Evolutionary conservation across 2,329 filamentous ascomycete genomes (phyloP).

Genomic region (Fusarium sublunatum): DNA sequence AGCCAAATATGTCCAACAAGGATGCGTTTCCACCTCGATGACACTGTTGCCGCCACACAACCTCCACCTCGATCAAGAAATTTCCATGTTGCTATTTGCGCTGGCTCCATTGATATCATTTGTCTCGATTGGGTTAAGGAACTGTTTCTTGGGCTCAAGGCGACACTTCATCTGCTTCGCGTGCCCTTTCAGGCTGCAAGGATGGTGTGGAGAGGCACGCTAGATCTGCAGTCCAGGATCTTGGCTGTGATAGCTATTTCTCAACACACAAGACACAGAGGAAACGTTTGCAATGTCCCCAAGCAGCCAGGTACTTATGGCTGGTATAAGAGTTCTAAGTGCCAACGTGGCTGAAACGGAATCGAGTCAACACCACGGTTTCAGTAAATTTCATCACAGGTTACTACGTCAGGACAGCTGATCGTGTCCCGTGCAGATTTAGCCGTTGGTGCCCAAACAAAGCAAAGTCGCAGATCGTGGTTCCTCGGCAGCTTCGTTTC

Average conservation of each 20-base stretch:
- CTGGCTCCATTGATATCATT: conserved; percentile 21
- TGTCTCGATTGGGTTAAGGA: conserved; percentile 20
- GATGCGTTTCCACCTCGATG: conserved; percentile 44
- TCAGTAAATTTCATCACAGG: conserved; percentile 19
- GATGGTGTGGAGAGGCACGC: conserved; percentile 38
- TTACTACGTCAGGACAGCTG: conserved; percentile 13
- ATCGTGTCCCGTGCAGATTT: conserved; percentile 5
- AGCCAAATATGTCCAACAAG: conserved; percentile 32
- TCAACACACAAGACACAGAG: conserved; percentile 7
- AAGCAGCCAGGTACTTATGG: conserved; percentile 6
- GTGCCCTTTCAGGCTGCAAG: conserved; percentile 25
- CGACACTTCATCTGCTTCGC: conserved; percentile 28
- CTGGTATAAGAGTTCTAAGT: not conserved
- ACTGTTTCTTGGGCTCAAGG: conserved; percentile 25
- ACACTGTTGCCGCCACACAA: conserved; percentile 42
- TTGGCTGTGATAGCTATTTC: conserved; percentile 20
- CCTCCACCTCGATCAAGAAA: conserved; percentile 46
- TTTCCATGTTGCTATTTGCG: conserved; percentile 29
- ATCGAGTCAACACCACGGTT: conserved; percentile 14
- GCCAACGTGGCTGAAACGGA: conserved; percentile 14
- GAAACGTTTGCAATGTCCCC: conserved; percentile 13
- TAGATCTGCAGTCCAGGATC: conserved; percentile 47
- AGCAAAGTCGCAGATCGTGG: conserved; percentile 23
- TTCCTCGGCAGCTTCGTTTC: conserved; percentile 9
- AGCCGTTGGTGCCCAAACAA: conserved; percentile 39